A percentile compares a stretch with the other conserved stretches of the same genome.
Evolutionary conservation across 1,139 yeast species (phyloP).

Genomic region (Pneumocystis carinii): DNA sequence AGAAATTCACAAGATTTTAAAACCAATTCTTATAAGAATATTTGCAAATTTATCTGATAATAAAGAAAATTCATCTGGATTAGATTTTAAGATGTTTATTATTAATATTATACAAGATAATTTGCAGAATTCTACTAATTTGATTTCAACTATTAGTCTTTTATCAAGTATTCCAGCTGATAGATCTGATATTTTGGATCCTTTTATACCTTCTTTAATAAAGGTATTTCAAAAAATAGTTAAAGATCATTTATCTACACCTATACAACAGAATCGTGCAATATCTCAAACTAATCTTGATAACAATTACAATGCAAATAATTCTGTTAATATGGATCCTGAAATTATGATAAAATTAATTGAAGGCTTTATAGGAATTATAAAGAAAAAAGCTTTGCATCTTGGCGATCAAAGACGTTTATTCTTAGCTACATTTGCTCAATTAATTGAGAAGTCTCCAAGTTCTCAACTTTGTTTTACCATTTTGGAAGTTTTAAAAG

Average conservation of each 20-base stretch:
- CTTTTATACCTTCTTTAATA: constrained; percentile 61
- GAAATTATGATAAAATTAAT: constrained; percentile 39
- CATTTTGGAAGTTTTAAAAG: constrained; percentile 62
- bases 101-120: constrained; percentile 68
- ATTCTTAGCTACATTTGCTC: constrained; percentile 72
- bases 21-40: constrained; percentile 50
- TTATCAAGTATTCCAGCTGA: constrained; percentile 70
- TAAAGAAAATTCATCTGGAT: constrained; percentile 34
- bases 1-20: constrained; percentile 51
- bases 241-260: constrained; percentile 53
- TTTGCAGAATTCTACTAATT: constrained; percentile 48
- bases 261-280: constrained; percentile 9
- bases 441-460: constrained; percentile 74
- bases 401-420: constrained; percentile 88
- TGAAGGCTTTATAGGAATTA: constrained; percentile 58
- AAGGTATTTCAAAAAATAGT: constrained; percentile 77
- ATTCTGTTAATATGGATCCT: constrained; percentile 13
- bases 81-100: constrained; percentile 50
- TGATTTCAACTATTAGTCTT: constrained; percentile 79
- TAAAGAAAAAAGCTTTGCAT: constrained; percentile 64
- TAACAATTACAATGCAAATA: constrained; percentile 8
- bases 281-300: constrained; percentile 9
- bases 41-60: constrained; percentile 25
- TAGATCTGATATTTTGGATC: constrained; percentile 59
- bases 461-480: constrained; percentile 62